Evolutionary conservation across 306 rosid species (phyloP).

Genomic region (Corylus heterophylla): DNA sequence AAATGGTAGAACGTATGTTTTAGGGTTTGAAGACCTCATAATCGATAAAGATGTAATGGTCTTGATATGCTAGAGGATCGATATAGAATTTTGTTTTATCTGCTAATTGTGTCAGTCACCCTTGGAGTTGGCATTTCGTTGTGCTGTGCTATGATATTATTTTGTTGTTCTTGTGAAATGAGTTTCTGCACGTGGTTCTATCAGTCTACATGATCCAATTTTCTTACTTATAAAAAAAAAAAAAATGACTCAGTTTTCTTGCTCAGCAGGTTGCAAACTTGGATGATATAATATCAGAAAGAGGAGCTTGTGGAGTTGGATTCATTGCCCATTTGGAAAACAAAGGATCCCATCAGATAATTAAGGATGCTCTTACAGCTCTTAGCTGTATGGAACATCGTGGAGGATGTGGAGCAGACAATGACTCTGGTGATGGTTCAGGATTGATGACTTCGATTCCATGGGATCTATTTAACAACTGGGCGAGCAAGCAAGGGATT

Average conservation of each 20-base stretch:
- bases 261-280: conserved; percentile 74
- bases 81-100: not conserved
- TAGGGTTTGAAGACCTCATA: conserved; percentile 12
- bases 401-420: conserved; percentile 99
- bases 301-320: conserved; percentile 99
- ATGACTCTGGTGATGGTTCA: conserved; percentile 98
- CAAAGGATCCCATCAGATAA: conserved; percentile 68
- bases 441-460: conserved; percentile 92
- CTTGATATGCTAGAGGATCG: not conserved
- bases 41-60: not conserved
- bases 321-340: conserved; percentile 94
- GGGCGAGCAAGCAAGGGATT: conserved; percentile 85
- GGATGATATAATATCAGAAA: conserved; percentile 84
- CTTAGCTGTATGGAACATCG: conserved; percentile 99
- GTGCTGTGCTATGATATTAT: conserved; percentile 10
- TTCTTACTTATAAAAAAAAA: too few species aligned
- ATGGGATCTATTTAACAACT: conserved; percentile 86
- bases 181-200: conserved; percentile 19
- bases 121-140: conserved; percentile 22
- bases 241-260: conserved; percentile 18
- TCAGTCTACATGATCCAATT: conserved; percentile 17
- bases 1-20: not conserved
- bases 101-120: conserved; percentile 3
- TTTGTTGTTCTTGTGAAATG: conserved; percentile 32
- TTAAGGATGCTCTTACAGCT: conserved; percentile 87